Evolutionary conservation across 768 basidiomycete species (phyloP).

Genomic region (Cystofilobasidium capitatum): DNA sequence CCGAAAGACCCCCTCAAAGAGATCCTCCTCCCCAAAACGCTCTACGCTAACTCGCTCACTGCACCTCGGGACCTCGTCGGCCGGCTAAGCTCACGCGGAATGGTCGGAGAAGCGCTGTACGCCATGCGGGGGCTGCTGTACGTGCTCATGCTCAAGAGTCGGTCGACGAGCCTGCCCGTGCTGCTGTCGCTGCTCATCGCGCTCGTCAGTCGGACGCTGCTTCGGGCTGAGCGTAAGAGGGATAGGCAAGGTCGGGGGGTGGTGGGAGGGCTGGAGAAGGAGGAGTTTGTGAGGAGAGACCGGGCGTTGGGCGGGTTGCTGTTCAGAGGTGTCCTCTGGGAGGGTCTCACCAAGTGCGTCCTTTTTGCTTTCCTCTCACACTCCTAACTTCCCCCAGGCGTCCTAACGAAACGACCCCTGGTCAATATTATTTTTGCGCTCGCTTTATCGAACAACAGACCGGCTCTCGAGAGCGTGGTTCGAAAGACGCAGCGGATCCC

Average conservation of each 20-base stretch:
- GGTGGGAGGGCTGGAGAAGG: conserved; percentile 6
- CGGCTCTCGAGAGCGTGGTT: conserved; percentile 12
- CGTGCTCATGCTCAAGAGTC: conserved; percentile 12
- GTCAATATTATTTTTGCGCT: not conserved
- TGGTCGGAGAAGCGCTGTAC: conserved; percentile 15
- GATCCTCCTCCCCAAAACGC: conserved; percentile 23
- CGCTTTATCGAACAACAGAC: not conserved
- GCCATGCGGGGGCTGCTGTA: conserved; percentile 22
- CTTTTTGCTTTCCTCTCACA: not conserved
- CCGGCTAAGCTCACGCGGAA: not conserved
- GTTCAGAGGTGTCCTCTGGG: conserved; percentile 22
- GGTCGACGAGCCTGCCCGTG: conserved; percentile 4
- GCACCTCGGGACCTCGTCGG: conserved; percentile 3
- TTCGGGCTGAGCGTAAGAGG: not conserved
- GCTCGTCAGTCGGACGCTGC: conserved; percentile 14
- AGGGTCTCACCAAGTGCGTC: conserved; percentile 17
- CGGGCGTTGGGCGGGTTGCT: conserved; percentile 1
- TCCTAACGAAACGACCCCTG: not conserved
- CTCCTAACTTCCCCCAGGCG: not conserved
- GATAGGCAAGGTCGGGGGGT: not conserved
- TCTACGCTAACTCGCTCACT: conserved; percentile 8
- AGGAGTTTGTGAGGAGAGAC: conserved; percentile 2
- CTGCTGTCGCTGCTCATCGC: conserved; percentile 1
- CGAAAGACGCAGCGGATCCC: conserved; percentile 11
- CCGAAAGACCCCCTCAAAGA: conserved; percentile 19